Conservation (phyloP, 1,139 yeast genomes). For the Suhomyces kunorum region DNA sequence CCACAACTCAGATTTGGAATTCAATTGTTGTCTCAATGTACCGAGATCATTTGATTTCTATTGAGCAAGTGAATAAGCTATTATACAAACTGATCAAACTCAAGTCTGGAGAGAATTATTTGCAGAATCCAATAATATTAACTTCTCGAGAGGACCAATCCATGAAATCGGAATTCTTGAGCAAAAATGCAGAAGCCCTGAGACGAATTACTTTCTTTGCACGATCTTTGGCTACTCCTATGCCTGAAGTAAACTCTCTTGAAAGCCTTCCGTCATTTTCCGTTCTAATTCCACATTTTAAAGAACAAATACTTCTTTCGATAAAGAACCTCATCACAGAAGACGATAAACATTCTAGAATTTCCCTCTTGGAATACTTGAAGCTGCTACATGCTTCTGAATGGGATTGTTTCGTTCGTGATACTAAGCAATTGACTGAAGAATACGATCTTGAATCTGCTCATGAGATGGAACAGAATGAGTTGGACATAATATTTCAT, state of each 20-base stretch:
- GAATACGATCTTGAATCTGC: slow-evolving; percentile 41
- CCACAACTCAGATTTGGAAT: slow-evolving; percentile 74
- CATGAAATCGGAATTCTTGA: slow-evolving; percentile 43
- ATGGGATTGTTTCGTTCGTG: slow-evolving; percentile 54
- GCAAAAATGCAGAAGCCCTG: slow-evolving; percentile 71
- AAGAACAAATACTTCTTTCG: slow-evolving; percentile 68
- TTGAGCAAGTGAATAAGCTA: slow-evolving; percentile 64
- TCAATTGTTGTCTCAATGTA: slow-evolving; percentile 74
- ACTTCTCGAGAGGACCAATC: slow-evolving; percentile 68
- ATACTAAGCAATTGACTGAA: slow-evolving; percentile 48
- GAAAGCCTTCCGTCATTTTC: slow-evolving; percentile 82
- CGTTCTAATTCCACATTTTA: slow-evolving; percentile 82
- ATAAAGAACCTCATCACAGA: slow-evolving; percentile 66
- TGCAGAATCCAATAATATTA: slow-evolving; percentile 63
- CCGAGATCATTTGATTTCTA: slow-evolving; percentile 73
- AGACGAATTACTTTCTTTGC: slow-evolving; percentile 85
- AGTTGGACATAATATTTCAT: slow-evolving; percentile 44
- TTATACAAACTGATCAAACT: slow-evolving; percentile 41
- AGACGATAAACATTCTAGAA: slow-evolving; percentile 50
- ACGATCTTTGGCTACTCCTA: slow-evolving; percentile 76
- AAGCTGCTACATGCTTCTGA: slow-evolving; percentile 53
- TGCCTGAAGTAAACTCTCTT: slow-evolving; percentile 71
- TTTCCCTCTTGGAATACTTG: slow-evolving; percentile 53
- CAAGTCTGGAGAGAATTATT: slow-evolving; percentile 29
- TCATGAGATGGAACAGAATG: slow-evolving; percentile 22